Evolutionary conservation across 345 rosid genomes (phyloP).

Genomic region (Citrus sp.): DNA sequence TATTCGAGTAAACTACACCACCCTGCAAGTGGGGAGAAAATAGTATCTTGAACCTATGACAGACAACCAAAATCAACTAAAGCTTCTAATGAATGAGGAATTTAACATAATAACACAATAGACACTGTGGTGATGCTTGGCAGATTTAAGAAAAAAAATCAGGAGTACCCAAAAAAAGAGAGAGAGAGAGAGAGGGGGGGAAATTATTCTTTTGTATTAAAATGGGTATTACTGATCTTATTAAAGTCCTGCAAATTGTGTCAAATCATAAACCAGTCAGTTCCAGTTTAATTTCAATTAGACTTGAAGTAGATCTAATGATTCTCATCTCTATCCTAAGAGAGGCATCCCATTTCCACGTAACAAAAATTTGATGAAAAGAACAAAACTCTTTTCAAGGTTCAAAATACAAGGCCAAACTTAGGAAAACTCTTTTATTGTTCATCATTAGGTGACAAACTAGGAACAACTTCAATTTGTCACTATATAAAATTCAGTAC

Average conservation of each 20-base stretch:
- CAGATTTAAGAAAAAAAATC: background rate
- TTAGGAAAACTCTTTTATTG: background rate
- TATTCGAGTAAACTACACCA: slow-evolving; percentile 76
- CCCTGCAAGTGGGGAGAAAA: slow-evolving; percentile 49
- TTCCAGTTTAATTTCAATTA: background rate
- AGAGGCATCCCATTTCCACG: background rate
- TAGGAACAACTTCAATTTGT: background rate
- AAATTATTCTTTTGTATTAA: background rate
- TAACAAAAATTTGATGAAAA: background rate
- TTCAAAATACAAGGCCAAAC: slow-evolving; percentile 5
- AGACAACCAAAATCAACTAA: background rate
- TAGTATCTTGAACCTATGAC: slow-evolving; percentile 2
- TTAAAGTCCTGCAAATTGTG: background rate
- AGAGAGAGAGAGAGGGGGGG: background rate
- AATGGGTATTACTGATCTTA: background rate
- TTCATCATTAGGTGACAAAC: background rate
- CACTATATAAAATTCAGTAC: background rate
- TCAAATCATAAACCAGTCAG: background rate
- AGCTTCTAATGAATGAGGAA: background rate
- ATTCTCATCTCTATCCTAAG: background rate
- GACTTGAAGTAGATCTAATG: background rate
- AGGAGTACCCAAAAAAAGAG: background rate
- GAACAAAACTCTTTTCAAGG: background rate
- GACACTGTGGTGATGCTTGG: background rate
- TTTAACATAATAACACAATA: background rate